phyloP scores from a whole-genome alignment of 1,139 yeast species.

The Suhomyces choctaworum region DNA sequence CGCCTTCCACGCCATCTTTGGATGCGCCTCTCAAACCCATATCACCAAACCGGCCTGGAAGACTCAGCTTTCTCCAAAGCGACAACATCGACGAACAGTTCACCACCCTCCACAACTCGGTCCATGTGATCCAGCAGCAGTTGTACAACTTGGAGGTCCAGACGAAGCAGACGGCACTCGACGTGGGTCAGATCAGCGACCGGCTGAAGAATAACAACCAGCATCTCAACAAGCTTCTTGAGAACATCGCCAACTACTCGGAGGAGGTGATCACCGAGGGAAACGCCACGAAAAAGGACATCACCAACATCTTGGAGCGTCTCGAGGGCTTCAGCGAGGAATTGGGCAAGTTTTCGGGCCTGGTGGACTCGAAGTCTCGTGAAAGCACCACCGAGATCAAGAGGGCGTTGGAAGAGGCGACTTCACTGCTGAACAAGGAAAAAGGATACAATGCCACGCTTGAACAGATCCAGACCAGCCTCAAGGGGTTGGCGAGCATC shows the following conservation, averaged over 20 bases:
- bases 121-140: constrained; percentile 32
- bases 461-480: neutral
- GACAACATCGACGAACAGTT: constrained; percentile 37
- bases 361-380: neutral
- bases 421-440: neutral
- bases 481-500: neutral
- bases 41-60: constrained; percentile 33
- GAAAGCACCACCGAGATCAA: neutral
- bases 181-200: constrained; percentile 39
- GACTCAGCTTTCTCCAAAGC: constrained; percentile 29
- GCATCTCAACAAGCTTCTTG: constrained; percentile 36
- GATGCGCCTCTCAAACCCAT: constrained; percentile 23
- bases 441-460: neutral
- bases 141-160: constrained; percentile 33
- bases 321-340: constrained; percentile 12
- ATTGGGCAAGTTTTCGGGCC: neutral
- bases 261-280: constrained; percentile 40
- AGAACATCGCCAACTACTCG: constrained; percentile 34
- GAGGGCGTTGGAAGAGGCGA: neutral
- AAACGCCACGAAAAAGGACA: constrained; percentile 38
- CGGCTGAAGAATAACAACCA: constrained; percentile 46
- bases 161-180: constrained; percentile 37
- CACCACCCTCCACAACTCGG: constrained; percentile 27
- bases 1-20: constrained; percentile 9
- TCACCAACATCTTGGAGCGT: constrained; percentile 23